Conservation (phyloP, 2,329 filamentous ascomycete species). For the Hortaea werneckii region DNA sequence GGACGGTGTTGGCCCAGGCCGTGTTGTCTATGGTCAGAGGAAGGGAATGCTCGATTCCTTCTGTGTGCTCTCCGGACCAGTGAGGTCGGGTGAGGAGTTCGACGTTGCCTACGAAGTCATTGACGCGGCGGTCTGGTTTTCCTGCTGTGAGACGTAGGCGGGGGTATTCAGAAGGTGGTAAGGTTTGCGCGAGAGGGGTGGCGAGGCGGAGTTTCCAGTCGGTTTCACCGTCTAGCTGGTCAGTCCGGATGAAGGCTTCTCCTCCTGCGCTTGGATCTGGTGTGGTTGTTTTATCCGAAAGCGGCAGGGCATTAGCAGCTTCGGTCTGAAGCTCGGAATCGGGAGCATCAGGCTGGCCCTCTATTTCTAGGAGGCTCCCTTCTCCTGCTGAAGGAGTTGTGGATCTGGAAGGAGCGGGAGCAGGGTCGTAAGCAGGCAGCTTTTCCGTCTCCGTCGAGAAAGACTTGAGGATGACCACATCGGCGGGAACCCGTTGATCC, state of each 20-base stretch:
- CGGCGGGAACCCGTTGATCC: constrained; percentile 85
- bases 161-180: constrained; percentile 60
- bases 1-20: constrained; percentile 95
- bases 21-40: constrained; percentile 92
- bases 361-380: constrained; percentile 8
- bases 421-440: background rate
- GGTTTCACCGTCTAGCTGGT: constrained; percentile 94
- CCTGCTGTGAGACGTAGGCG: constrained; percentile 64
- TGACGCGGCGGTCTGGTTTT: constrained; percentile 86
- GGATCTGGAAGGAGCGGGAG: constrained; percentile 26
- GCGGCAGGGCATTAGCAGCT: constrained; percentile 1
- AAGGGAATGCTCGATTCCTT: constrained; percentile 39
- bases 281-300: constrained; percentile 25
- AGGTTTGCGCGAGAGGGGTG: constrained; percentile 69
- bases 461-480: constrained; percentile 87
- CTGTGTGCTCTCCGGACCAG: constrained; percentile 4
- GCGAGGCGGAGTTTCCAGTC: constrained; percentile 95
- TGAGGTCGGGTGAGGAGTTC: constrained; percentile 52
- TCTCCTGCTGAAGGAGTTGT: constrained; percentile 25
- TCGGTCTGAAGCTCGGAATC: background rate
- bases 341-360: background rate
- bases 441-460: constrained; percentile 46
- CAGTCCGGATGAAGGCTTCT: constrained; percentile 93
- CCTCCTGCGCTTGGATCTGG: constrained; percentile 44
- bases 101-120: constrained; percentile 86